Base-by-base conservation (phyloP, 163 green algal species). In the Coccomyxa subellipsoidea region DNA sequence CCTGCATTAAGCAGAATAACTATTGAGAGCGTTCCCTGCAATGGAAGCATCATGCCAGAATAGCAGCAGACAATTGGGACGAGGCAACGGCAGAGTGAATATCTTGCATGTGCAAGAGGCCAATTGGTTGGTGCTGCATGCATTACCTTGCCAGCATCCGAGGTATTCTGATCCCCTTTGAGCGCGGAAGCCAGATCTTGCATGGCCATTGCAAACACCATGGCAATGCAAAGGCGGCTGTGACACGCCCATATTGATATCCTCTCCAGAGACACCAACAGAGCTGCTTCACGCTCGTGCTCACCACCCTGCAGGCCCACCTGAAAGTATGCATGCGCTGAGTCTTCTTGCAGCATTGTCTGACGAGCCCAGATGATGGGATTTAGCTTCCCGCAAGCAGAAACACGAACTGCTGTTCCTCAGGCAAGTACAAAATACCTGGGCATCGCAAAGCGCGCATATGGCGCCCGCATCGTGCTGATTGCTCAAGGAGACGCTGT, bases 191-290 rank as follows among this genome's bases (percentile, higher is more conserved):
- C 7, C n/a, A 34, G 10, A 36, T 73, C 66, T 34, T 34, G 27
- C n/a, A 34, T 23, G 27, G 66, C 66, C 66, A 36, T 4, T 18
- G n/a, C 29, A 34, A 73, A 73, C 1, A n/a, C 29, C 32, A 34
- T 69, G 0, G 79, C 72, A 0, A 86, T 75, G 69, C 79, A 83
- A 25, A 90, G 38, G 39, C 85, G 88, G 34, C 82, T 77, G 1
- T 80, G 76, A 38, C 81, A 76, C 0, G 79, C 81, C 82, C 85
- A 90, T 40, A 89, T 23, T 18, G 73, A 89, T 27, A 81, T 6
- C 15, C 83, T 82, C 9, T 82, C 38, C 47, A 59, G 47, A 18
- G 21, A 1, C 23, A 59, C 23, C 47, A 27, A 12, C 47, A 12
- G 23, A 27, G 15, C 23, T 59, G 21, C 15, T 7, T 59, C 47